These are phyloP conservation scores for Yamadazyma kitorensis DNA, from an alignment of 805 yeast species.

Conservation along the genomic window DNA sequence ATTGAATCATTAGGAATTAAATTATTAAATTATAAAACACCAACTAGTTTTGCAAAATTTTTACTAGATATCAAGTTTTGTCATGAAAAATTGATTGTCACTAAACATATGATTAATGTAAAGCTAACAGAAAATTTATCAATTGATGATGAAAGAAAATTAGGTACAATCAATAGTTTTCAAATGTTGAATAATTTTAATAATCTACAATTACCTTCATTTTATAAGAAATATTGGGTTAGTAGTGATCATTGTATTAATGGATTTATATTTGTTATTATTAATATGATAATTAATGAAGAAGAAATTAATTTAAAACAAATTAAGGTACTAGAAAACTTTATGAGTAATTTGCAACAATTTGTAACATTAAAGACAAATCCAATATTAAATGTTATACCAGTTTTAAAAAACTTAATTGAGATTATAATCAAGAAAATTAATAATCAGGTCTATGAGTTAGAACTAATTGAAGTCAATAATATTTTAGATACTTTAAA, in stretches of 20 bases:
- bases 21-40: not conserved
- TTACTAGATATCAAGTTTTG: slow-evolving; percentile 3
- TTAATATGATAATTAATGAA: slow-evolving; percentile 8
- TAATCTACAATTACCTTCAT: slow-evolving; percentile 5
- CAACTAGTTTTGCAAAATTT: slow-evolving; percentile 1
- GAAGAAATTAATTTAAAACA: not conserved
- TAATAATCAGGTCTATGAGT: slow-evolving; percentile 4
- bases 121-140: not conserved
- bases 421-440: slow-evolving; percentile 5
- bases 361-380: not conserved
- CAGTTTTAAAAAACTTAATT: slow-evolving; percentile 2
- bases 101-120: not conserved
- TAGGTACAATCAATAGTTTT: not conserved
- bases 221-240: slow-evolving; percentile 10
- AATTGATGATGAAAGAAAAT: slow-evolving; percentile 3
- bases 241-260: slow-evolving; percentile 7
- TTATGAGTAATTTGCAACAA: slow-evolving; percentile 1
- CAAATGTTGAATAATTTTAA: slow-evolving; percentile 6
- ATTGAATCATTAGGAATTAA: not conserved
- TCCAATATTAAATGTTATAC: slow-evolving; percentile 1
- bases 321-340: not conserved
- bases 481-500: slow-evolving; percentile 3
- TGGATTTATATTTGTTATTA: slow-evolving; percentile 9
- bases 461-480: slow-evolving; percentile 6
- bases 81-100: slow-evolving; percentile 5